These are phyloP conservation scores for Cardamine occulta DNA, from an alignment of 345 rosid genomes.

Conservation along the genomic window DNA sequence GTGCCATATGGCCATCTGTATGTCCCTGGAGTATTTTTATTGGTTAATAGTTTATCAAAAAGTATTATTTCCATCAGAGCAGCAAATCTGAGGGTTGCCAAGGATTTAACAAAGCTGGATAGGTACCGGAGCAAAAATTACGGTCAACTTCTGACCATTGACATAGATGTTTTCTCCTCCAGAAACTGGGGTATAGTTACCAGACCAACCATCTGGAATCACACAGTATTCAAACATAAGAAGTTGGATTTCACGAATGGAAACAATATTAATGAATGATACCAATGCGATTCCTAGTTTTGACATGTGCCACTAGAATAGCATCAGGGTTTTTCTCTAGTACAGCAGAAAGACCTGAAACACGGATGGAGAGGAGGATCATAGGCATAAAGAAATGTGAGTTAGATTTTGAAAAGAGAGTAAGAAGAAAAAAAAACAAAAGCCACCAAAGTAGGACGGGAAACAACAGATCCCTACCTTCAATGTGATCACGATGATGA, in stretches of 20 bases:
- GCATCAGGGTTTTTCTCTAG: constrained; percentile 77
- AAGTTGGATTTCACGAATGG: not conserved
- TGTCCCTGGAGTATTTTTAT: constrained; percentile 69
- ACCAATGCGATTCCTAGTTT: constrained; percentile 68
- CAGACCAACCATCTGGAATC: constrained; percentile 72
- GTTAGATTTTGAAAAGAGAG: constrained; percentile 16
- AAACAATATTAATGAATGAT: constrained; percentile 7
- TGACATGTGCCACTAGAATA: constrained; percentile 68
- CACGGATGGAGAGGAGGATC: constrained; percentile 33
- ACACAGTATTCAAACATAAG: constrained; percentile 24
- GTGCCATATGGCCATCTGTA: constrained; percentile 85
- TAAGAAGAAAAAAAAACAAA: not conserved
- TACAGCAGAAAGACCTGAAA: constrained; percentile 84
- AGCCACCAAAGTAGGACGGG: constrained; percentile 4
- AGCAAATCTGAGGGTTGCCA: not conserved
- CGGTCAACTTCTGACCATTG: constrained; percentile 70
- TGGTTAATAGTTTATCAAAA: constrained; percentile 17
- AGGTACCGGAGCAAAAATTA: constrained; percentile 77
- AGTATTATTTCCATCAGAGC: not conserved
- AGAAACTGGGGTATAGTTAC: constrained; percentile 62
- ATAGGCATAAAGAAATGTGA: not conserved
- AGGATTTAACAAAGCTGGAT: not conserved
- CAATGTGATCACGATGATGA: constrained; percentile 86
- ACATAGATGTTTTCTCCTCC: constrained; percentile 80
- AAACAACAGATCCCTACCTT: constrained; percentile 53